Evolutionary conservation across 192 early-diverging fungal species (phyloP), one percentile per base, ranked within the genome.

Genomic region (Backusella circina): DNA sequence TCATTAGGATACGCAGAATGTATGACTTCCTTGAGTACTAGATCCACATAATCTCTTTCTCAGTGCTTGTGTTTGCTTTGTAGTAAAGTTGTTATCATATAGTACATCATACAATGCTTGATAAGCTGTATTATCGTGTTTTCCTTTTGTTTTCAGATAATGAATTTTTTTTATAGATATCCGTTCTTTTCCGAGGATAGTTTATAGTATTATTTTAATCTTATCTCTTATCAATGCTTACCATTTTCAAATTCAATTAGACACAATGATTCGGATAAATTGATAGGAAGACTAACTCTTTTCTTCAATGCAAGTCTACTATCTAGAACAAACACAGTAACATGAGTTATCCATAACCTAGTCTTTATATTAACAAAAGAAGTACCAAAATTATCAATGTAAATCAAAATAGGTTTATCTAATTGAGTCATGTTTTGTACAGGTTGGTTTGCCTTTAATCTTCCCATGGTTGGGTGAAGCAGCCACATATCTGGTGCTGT

Each of bases 31-130:
- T 12, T 61, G 54, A 10, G 54, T 61, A 12, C 54, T 26, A 61
- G 54, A 61, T 23, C 54, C 54, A 28, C 54, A 61, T 61, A 61
- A 61, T 61, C 54, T 61, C 28, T 61, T 61, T 61, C 54, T 61
- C 54, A 61, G 9, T 28, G 21, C 10, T 28, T 61, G 54, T 12
- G 54, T 61, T 61, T 61, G 54, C n/a, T 61, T 61, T 61, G 54
- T 28, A 61, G 54, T 61, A 28, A 61, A 61, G 13, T 9, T 61
- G 54, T 61, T 61, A 9, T 61, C 54, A 61, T 61, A 61, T 28
- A 61, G 23, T 8, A 61, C 54, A 28, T 28, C 23, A 28, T 61
- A 61, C 12, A 61, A 26, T 61, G 54, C 54, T 28, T 61, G 21
- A 61, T 61, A 61, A 12, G 23, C 54, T 3, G 54, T 61, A 28